Conservation (phyloP, 163 green algal genomes). For the Scenedesmus sp. region DNA sequence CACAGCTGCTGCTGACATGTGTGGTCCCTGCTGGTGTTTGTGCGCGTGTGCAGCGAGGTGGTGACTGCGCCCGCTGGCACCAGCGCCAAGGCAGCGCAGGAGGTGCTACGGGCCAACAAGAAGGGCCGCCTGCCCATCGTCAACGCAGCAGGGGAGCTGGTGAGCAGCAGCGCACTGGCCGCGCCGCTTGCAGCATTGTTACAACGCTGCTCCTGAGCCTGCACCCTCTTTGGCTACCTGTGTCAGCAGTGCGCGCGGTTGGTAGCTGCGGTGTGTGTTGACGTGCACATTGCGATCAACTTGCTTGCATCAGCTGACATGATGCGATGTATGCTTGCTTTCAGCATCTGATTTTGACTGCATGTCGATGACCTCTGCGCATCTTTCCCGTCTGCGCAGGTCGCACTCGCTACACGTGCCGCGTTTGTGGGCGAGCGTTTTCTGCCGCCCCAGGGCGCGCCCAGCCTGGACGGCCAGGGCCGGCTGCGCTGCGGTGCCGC, state of each 20-base stretch:
- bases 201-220: not conserved
- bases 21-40: not conserved
- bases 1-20: not conserved
- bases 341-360: not conserved
- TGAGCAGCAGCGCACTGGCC: constrained; percentile 52
- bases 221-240: not conserved
- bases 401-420: constrained; percentile 44
- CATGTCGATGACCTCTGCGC: not conserved
- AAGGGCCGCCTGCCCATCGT: constrained; percentile 86
- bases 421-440: constrained; percentile 50
- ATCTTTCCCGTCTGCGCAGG: not conserved
- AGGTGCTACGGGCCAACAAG: constrained; percentile 74
- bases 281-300: too few species aligned
- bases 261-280: not conserved
- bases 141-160: constrained; percentile 70
- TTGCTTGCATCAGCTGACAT: not conserved
- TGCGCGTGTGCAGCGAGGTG: constrained; percentile 52
- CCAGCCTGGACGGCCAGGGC: constrained; percentile 75
- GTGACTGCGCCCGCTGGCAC: constrained; percentile 48
- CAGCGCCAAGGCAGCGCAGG: constrained; percentile 60
- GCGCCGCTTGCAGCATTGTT: not conserved
- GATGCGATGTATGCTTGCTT: too few species aligned
- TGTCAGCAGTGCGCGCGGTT: not conserved
- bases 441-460: constrained; percentile 61
- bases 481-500: constrained; percentile 88